Conservation (phyloP, 2,329 filamentous ascomycete species). For the Juglanconis juglandina region DNA sequence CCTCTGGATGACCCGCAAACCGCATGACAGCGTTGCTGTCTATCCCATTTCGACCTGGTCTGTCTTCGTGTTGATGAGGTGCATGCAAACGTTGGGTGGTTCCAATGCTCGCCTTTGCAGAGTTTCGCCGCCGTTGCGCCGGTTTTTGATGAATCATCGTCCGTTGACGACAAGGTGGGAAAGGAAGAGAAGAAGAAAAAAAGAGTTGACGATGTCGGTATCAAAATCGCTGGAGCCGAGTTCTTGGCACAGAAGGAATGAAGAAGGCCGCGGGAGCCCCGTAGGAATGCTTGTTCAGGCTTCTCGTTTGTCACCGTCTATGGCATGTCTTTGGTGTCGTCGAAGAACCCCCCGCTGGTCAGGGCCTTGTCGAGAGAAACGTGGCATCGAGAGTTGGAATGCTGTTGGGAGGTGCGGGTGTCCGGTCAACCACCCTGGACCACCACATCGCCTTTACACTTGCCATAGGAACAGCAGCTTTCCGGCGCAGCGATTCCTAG, state of each 20-base stretch:
- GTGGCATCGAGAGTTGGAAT: background rate
- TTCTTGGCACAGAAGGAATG: background rate
- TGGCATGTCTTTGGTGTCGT: background rate
- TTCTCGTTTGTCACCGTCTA: background rate
- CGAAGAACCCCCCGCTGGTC: background rate
- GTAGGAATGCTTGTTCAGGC: background rate
- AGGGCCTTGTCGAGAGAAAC: background rate
- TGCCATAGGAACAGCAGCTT: constrained; percentile 18
- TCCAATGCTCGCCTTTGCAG: background rate
- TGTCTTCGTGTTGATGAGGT: background rate
- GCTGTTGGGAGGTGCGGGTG: background rate
- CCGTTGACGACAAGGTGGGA: background rate
- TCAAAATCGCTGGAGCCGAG: background rate
- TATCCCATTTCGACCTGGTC: background rate
- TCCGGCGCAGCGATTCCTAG: constrained; percentile 14
- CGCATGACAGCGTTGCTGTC: background rate
- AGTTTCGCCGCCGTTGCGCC: background rate
- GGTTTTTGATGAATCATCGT: background rate
- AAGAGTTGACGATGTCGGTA: too few relatives aligned
- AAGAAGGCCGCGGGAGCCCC: background rate
- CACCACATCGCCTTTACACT: constrained; percentile 18
- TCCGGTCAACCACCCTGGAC: constrained; percentile 15
- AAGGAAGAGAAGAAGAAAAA: background rate
- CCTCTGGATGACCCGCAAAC: background rate
- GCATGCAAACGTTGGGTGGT: background rate